A percentile compares a stretch with the other conserved stretches of the same genome.
Conservation (phyloP, 2,329 filamentous ascomycete species). For the Mollisiaceae sp. region DNA sequence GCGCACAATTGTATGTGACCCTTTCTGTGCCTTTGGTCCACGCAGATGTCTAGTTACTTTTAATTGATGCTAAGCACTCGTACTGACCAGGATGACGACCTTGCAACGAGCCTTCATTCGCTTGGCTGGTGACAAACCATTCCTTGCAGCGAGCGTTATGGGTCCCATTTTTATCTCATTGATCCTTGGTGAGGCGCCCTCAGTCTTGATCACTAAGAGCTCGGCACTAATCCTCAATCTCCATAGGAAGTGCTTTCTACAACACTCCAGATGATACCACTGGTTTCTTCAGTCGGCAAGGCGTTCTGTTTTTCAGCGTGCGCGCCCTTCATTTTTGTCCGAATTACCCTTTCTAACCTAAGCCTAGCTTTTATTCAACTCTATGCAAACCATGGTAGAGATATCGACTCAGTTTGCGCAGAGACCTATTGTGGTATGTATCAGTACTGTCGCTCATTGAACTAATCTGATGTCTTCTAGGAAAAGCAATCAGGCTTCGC, state of each 20-base stretch:
- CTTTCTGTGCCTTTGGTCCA: no score
- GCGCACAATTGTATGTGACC: neutral
- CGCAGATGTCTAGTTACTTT: neutral
- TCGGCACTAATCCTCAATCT: neutral
- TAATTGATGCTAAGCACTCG: constrained; percentile 42
- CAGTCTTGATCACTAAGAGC: neutral
- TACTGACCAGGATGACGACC: constrained; percentile 77
- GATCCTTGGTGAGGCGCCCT: constrained; percentile 55
- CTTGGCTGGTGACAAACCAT: constrained; percentile 72
- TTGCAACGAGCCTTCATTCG: constrained; percentile 83
- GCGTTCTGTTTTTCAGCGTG: constrained; percentile 68
- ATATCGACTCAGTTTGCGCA: constrained; percentile 1
- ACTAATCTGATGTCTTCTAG: neutral
- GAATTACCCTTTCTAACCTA: neutral
- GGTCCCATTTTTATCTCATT: constrained; percentile 56
- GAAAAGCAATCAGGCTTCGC: constrained; percentile 6
- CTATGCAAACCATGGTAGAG: neutral
- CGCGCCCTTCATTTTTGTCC: constrained; percentile 58
- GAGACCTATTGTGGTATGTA: neutral
- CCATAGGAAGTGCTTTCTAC: constrained; percentile 59
- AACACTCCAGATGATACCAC: constrained; percentile 56
- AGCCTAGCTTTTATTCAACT: constrained; percentile 1
- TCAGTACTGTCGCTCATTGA: neutral
- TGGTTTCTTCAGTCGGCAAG: constrained; percentile 61
- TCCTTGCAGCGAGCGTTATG: constrained; percentile 58